Base-by-base conservation (phyloP, 2,329 filamentous ascomycete species). In the Nothopassalora personata region DNA sequence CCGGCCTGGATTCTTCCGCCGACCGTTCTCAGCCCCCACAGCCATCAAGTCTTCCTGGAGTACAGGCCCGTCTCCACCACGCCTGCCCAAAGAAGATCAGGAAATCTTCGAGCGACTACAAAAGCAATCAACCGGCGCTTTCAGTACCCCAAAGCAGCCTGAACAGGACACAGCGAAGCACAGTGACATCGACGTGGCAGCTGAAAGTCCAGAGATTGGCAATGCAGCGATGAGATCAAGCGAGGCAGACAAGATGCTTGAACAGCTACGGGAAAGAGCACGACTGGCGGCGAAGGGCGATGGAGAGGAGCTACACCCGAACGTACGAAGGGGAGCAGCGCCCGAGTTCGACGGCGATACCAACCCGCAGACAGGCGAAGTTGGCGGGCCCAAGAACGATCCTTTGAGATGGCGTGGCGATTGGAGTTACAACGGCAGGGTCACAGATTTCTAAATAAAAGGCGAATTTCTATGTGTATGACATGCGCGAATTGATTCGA, bases 311-410 rank as follows among this genome's bases (percentile, higher is more conserved):
- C 73, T 89, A 19, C 87, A 90, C 71, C 86, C 86, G 0, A 86
- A 91, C 72, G 77, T 93, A 58, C 81, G 87, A 64, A 79, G 86
- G 64, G 93, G 93, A 36, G 88, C 91, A 47, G 83, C 86, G 69
- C 92, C 94, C 1, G 93, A 97, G 77, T 99, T 99, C 69, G 86
- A 93, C 66, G 94, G 94, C 59, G 92, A 97, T 56, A 82, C 80
- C 57, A 97, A 99, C 74, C 94, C 94, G 2, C 88, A 87, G 80
- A 99, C 94, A 1, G 94, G 94, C 27, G 94, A 99, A 80, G 85
- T 97, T 10, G 94, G 94, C 5, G 94, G 94, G 0, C 94, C 94
- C 5, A 99, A 97, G 85, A 97, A 96, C 71, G 93, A 99, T 76
- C 94, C 94, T 54, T 71, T 97, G 72, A 79, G 92, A 68, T 97